Conservation (phyloP, 495 filamentous ascomycete species). For the Xylaria flabelliformis region DNA sequence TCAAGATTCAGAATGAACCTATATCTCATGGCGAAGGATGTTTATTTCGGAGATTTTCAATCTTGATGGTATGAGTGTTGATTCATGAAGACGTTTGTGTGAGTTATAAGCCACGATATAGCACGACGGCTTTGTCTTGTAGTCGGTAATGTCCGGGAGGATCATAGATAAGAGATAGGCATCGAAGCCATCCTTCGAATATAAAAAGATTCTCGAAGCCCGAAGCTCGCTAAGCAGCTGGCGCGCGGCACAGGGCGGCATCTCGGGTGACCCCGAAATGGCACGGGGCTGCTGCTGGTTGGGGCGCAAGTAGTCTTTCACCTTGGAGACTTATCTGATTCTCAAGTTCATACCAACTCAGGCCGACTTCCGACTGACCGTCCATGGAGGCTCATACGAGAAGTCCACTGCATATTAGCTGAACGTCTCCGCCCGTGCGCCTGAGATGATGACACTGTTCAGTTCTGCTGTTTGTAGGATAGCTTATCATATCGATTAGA, state of each 20-base stretch:
- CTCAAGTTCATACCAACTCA: neutral
- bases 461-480: neutral
- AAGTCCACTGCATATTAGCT: neutral
- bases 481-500: neutral
- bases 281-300: neutral
- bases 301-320: neutral
- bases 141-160: slow-evolving; percentile 15
- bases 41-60: neutral
- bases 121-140: neutral
- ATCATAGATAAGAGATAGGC: slow-evolving; percentile 9
- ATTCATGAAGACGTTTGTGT: neutral
- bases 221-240: slow-evolving; percentile 1
- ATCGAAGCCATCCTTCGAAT: slow-evolving; percentile 9
- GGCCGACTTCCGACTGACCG: neutral
- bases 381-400: neutral
- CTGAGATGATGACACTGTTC: neutral
- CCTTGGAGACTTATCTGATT: neutral
- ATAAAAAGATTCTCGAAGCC: neutral
- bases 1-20: neutral
- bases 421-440: neutral
- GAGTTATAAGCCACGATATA: neutral
- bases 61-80: neutral
- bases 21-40: neutral
- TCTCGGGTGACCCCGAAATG: slow-evolving; percentile 1
- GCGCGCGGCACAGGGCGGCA: neutral